phyloP scores from a whole-genome alignment of 768 basidiomycete species.

The Tulasnella sp. region DNA sequence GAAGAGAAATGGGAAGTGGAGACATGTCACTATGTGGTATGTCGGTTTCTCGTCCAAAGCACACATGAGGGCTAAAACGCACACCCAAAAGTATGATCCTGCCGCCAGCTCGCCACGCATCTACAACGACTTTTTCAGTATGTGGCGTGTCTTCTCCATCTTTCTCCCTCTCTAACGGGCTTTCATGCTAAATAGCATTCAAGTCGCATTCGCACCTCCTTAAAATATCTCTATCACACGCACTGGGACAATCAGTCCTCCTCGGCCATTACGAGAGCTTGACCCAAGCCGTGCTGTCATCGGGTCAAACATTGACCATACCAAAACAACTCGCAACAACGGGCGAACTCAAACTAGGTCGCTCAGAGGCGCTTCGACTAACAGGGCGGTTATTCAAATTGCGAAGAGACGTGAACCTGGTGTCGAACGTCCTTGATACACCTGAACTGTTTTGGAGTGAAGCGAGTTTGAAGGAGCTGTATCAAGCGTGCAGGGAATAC shows the following conservation, averaged over 20 bases:
- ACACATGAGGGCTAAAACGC: slow-evolving; percentile 5
- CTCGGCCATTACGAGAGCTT: slow-evolving; percentile 81
- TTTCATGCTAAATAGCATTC: slow-evolving; percentile 53
- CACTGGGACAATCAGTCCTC: slow-evolving; percentile 89
- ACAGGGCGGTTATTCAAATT: slow-evolving; percentile 84
- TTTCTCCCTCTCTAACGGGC: background rate
- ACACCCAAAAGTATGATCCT: slow-evolving; percentile 64
- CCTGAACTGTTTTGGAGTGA: slow-evolving; percentile 95
- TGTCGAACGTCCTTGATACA: slow-evolving; percentile 88
- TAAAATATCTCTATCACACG: slow-evolving; percentile 90
- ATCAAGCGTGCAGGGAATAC: slow-evolving; percentile 90
- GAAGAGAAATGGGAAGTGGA: slow-evolving; percentile 88
- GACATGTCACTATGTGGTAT: slow-evolving; percentile 82
- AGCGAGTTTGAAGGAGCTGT: slow-evolving; percentile 80
- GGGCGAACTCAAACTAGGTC: slow-evolving; percentile 68
- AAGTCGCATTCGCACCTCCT: slow-evolving; percentile 87
- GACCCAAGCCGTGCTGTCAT: slow-evolving; percentile 71
- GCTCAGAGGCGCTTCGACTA: slow-evolving; percentile 79
- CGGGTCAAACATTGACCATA: slow-evolving; percentile 71
- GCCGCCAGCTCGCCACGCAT: slow-evolving; percentile 82
- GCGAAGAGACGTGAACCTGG: slow-evolving; percentile 82
- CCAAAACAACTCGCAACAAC: slow-evolving; percentile 76
- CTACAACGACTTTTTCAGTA: slow-evolving; percentile 95
- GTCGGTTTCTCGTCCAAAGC: slow-evolving; percentile 33
- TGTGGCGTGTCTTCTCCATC: slow-evolving; percentile 34